Conservation (phyloP, 768 basidiomycete species). For the Termitomyces sp. region DNA sequence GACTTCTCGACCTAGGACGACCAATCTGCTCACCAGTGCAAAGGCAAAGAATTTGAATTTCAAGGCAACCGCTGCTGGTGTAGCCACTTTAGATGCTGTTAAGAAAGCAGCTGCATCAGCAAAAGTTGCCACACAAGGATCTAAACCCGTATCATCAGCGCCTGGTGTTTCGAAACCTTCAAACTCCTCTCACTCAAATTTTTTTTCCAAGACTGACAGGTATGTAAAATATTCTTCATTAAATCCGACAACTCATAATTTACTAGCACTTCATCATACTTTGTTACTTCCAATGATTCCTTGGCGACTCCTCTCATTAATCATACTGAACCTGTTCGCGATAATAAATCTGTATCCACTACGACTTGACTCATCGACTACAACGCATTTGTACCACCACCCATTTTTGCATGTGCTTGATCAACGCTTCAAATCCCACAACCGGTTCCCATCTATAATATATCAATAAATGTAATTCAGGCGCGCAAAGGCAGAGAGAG, state of each 20-base stretch:
- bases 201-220: slow-evolving; percentile 57
- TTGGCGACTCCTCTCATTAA: slow-evolving; percentile 5
- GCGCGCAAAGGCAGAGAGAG: slow-evolving; percentile 69
- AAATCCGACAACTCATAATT: slow-evolving; percentile 58
- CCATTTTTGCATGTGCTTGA: slow-evolving; percentile 66
- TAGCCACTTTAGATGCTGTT: slow-evolving; percentile 17
- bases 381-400: slow-evolving; percentile 57
- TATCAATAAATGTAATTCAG: slow-evolving; percentile 26
- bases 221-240: slow-evolving; percentile 35
- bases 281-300: slow-evolving; percentile 14
- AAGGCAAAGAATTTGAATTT: slow-evolving; percentile 33
- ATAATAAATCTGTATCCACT: slow-evolving; percentile 28
- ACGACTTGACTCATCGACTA: slow-evolving; percentile 30
- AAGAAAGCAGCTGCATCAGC: slow-evolving; percentile 29
- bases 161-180: slow-evolving; percentile 14
- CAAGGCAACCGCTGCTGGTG: slow-evolving; percentile 29
- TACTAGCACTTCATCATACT: slow-evolving; percentile 37
- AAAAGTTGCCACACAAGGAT: slow-evolving; percentile 14
- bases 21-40: slow-evolving; percentile 18
- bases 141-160: slow-evolving; percentile 12
- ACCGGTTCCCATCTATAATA: not conserved
- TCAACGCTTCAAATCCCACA: slow-evolving; percentile 14
- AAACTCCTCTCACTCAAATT: slow-evolving; percentile 15
- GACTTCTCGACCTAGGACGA: slow-evolving; percentile 8
- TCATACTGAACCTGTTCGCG: slow-evolving; percentile 4